phyloP scores from a whole-genome alignment of 257 asterid genomes.

The Plantago elongata region DNA sequence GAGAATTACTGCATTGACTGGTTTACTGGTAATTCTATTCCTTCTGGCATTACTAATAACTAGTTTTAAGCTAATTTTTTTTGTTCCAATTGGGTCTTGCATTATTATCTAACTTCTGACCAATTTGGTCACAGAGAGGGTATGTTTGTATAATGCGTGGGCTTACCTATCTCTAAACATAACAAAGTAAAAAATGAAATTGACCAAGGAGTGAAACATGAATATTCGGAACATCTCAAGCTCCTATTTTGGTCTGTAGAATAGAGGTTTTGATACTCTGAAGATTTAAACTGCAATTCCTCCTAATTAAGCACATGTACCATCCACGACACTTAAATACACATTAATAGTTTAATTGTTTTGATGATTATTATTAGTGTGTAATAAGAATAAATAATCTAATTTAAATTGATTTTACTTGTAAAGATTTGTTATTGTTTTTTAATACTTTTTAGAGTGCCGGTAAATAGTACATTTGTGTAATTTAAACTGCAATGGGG shows the following conservation, averaged over 20 bases:
- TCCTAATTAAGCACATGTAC: too few relatives aligned
- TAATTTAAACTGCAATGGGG: too few relatives aligned
- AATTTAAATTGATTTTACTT: too few relatives aligned
- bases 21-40: constrained; percentile 67
- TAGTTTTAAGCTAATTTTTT: constrained; percentile 15
- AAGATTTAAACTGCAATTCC: too few relatives aligned
- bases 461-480: too few relatives aligned
- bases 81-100: constrained; percentile 10
- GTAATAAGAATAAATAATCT: too few relatives aligned
- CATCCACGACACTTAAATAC: too few relatives aligned
- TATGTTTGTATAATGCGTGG: constrained; percentile 18
- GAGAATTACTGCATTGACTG: constrained; percentile 90
- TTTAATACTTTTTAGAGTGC: too few relatives aligned
- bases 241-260: not conserved
- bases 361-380: too few relatives aligned
- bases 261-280: too few relatives aligned
- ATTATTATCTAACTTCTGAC: constrained; percentile 11
- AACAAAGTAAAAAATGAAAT: not conserved
- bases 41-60: constrained; percentile 11
- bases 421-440: too few relatives aligned
- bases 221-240: not conserved
- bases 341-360: too few relatives aligned
- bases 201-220: not conserved
- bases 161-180: constrained; percentile 4
- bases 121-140: constrained; percentile 11